Base-by-base conservation (phyloP, 2,329 filamentous ascomycete species). In the Alternaria hordeiaustralica region DNA sequence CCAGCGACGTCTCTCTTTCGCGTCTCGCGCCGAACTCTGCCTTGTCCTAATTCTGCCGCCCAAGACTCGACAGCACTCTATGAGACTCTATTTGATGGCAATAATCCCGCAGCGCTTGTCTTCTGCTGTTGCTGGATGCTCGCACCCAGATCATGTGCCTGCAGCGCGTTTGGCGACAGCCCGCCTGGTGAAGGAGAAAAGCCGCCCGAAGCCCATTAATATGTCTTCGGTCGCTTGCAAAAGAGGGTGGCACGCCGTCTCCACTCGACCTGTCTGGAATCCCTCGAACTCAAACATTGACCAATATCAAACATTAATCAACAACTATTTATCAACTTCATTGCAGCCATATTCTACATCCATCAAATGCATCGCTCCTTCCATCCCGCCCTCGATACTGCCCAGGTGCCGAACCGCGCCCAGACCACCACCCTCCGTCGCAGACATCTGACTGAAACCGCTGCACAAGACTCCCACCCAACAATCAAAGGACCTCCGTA, bases 121-220 rank as follows among this genome's bases (percentile, higher is more conserved):
- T 67, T 64, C 69, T 70, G 67, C 68, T 47, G 67, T 63, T 44
- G 55, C 62, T 64, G 56, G 45, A 61, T 41, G 44, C 4, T 13
- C 23, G 67, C 50, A 62, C 57, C 51, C 59, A 64, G 58, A 59
- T 58, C 63, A 51, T 51, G 47, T 51, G 28, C 20, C 20, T 51
- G 49, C 18, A 18, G 18, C 28, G 49, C 49, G 11, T 51, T n/a
- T 51, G 18, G 49, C 49, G 65, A 66, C 63, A 66, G 64, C 71
- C 63, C 69, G 69, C 63, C 70, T 63, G 23, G 59, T 56, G 65
- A 69, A 71, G 63, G 45, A 62, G 51, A 50, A 41, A 65, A 63
- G 64, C 61, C 68, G 69, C 69, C 65, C 71, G 58, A 68, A 64
- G 65, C 70, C 70, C 68, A 62, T 71, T 72, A 67, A 71, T 72